Evolutionary conservation across 495 filamentous ascomycete species (phyloP).

Genomic region (Aspergillus egyptiacus): DNA sequence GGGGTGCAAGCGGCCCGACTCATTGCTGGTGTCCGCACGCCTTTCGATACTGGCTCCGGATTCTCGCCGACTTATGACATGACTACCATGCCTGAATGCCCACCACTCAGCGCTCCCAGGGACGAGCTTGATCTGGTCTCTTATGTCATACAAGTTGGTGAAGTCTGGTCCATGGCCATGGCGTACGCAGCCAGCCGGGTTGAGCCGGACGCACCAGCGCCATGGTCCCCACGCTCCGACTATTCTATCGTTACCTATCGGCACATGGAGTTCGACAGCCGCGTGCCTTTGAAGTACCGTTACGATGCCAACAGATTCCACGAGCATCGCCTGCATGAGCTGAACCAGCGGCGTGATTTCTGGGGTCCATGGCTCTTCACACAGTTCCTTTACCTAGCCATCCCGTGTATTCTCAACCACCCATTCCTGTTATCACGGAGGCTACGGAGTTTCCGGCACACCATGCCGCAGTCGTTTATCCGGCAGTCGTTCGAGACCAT

Average conservation of each 20-base stretch:
- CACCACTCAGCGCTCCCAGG: conserved; percentile 1
- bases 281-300: conserved; percentile 36
- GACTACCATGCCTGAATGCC: not conserved
- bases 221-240: conserved; percentile 41
- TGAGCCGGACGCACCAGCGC: conserved; percentile 25
- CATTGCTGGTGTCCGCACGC: conserved; percentile 12
- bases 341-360: conserved; percentile 34
- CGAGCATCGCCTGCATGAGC: conserved; percentile 24
- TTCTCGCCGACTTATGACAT: conserved; percentile 11
- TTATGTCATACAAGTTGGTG: conserved; percentile 31
- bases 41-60: conserved; percentile 12
- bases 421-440: conserved; percentile 40
- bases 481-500: conserved; percentile 34
- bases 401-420: conserved; percentile 39
- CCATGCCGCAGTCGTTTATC: conserved; percentile 34
- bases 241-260: conserved; percentile 35
- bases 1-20: conserved; percentile 5
- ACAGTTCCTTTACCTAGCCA: conserved; percentile 38
- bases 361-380: conserved; percentile 43
- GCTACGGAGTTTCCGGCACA: conserved; percentile 34
- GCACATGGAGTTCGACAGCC: conserved; percentile 40
- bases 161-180: conserved; percentile 38
- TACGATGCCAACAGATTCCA: conserved; percentile 38
- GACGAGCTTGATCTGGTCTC: conserved; percentile 34
- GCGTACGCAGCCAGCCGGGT: conserved; percentile 32